Percentiles rank a stretch among this genome's conserved stretches.
Conservation (phyloP, 2,329 filamentous ascomycete genomes). For the Sclerotinia glacialis region DNA sequence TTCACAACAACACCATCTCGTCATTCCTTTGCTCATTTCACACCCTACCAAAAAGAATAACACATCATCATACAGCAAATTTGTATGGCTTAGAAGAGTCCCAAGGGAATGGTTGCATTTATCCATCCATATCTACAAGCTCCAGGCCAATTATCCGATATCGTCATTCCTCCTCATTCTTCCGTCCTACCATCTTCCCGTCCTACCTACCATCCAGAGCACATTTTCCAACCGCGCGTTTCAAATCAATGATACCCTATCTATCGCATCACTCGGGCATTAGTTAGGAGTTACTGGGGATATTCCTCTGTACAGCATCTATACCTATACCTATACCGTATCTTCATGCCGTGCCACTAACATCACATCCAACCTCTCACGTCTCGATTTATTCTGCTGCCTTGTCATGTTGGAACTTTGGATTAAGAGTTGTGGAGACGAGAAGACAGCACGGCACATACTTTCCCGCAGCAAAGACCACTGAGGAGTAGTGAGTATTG, state of each 20-base stretch:
- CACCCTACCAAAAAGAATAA: not conserved
- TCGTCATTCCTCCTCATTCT: not conserved
- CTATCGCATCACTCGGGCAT: conserved; percentile 18
- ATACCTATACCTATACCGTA: not conserved
- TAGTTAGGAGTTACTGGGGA: conserved; percentile 7
- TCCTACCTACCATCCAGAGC: too few relatives aligned
- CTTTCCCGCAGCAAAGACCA: not conserved
- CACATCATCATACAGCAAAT: not conserved
- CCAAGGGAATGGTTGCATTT: conserved; percentile 18
- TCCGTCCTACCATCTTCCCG: not conserved
- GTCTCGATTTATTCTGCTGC: conserved; percentile 22
- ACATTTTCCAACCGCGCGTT: conserved; percentile 22
- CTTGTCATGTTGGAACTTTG: conserved; percentile 18
- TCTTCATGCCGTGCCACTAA: conserved; percentile 18
- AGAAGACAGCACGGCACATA: not conserved
- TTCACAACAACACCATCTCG: not conserved
- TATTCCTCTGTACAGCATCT: conserved; percentile 2
- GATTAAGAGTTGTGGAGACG: conserved; percentile 10
- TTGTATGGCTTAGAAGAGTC: conserved; percentile 8
- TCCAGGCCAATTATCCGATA: conserved; percentile 3
- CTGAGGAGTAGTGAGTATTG: not conserved
- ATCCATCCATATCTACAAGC: not conserved
- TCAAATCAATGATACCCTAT: conserved; percentile 3
- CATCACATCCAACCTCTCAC: conserved; percentile 10
- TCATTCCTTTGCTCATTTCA: not conserved